Conservation (phyloP, 345 rosid genomes). For the Reutealis trisperma region DNA sequence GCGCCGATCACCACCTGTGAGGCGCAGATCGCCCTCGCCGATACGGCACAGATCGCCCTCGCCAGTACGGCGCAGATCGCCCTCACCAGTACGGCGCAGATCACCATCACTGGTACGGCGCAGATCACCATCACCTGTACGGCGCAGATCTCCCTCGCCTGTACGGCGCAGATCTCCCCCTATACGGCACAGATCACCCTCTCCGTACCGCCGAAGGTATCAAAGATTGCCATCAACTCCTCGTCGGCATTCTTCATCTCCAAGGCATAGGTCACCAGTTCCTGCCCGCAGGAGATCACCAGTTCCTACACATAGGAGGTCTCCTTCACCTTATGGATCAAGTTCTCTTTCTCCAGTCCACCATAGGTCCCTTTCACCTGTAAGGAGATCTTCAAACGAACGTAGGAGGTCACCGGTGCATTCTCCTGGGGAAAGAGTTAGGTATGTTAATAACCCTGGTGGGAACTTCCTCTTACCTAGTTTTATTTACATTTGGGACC, state of each 20-base stretch:
- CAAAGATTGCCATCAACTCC: slow-evolving; percentile 48
- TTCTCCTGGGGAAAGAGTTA: slow-evolving; percentile 46
- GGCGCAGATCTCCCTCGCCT: slow-evolving; percentile 25
- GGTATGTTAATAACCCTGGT: slow-evolving; percentile 40
- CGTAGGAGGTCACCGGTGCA: slow-evolving; percentile 42
- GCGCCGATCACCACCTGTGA: slow-evolving; percentile 37
- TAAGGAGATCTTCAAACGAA: slow-evolving; percentile 39
- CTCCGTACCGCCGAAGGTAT: slow-evolving; percentile 18
- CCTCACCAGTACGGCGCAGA: slow-evolving; percentile 19
- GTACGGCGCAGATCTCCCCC: slow-evolving; percentile 18
- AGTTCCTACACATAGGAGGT: slow-evolving; percentile 41
- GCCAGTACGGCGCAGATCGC: slow-evolving; percentile 31
- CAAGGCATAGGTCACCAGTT: slow-evolving; percentile 37
- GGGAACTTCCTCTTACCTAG: background rate
- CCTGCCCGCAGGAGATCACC: slow-evolving; percentile 42
- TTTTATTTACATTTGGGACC: background rate
- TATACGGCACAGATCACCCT: slow-evolving; percentile 15
- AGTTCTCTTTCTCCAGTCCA: slow-evolving; percentile 53
- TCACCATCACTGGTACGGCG: slow-evolving; percentile 31
- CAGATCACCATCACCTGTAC: slow-evolving; percentile 41
- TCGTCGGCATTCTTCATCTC: slow-evolving; percentile 33
- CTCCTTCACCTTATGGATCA: slow-evolving; percentile 38
- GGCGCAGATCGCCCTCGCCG: slow-evolving; percentile 31
- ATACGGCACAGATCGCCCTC: slow-evolving; percentile 41
- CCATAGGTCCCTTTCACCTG: slow-evolving; percentile 46